Percentiles rank a stretch among this genome's conserved stretches.
phyloP scores from a whole-genome alignment of 208 protist species.

The Acanthamoeba culbertsoni region DNA sequence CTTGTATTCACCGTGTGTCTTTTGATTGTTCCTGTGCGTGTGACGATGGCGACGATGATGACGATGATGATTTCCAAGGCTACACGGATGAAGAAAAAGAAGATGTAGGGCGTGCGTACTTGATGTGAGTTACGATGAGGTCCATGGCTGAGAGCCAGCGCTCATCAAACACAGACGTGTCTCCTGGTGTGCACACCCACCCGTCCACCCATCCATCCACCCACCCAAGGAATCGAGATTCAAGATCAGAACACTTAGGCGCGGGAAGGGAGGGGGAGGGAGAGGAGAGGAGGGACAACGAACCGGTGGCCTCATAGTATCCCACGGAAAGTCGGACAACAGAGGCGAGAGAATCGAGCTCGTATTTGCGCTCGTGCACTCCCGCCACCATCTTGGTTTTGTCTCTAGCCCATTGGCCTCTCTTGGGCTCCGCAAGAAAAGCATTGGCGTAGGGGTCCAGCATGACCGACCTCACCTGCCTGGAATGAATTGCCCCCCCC shows the following conservation, averaged over 20 bases:
- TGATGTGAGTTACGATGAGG: slow-evolving; percentile 28
- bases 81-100: neutral
- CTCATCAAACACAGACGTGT: slow-evolving; percentile 19
- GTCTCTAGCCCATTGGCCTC: too few species aligned
- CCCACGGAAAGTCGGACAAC: neutral
- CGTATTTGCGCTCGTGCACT: slow-evolving; percentile 76
- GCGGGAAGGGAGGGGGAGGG: neutral
- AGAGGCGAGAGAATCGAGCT: slow-evolving; percentile 66
- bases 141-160: slow-evolving; percentile 50
- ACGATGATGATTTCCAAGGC: neutral
- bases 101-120: too few species aligned
- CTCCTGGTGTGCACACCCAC: slow-evolving; percentile 24
- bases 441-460: slow-evolving; percentile 77
- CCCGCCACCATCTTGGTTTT: too few species aligned
- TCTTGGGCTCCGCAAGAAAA: slow-evolving; percentile 62
- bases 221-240: neutral
- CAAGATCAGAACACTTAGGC: neutral
- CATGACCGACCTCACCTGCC: slow-evolving; percentile 60
- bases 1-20: neutral
- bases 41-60: neutral
- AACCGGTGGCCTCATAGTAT: neutral
- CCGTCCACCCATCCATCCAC: neutral
- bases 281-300: neutral
- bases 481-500: too few species aligned
- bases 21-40: neutral